Conservation (phyloP, 2,329 filamentous ascomycete genomes). For the Orbilia ellipsospora region DNA sequence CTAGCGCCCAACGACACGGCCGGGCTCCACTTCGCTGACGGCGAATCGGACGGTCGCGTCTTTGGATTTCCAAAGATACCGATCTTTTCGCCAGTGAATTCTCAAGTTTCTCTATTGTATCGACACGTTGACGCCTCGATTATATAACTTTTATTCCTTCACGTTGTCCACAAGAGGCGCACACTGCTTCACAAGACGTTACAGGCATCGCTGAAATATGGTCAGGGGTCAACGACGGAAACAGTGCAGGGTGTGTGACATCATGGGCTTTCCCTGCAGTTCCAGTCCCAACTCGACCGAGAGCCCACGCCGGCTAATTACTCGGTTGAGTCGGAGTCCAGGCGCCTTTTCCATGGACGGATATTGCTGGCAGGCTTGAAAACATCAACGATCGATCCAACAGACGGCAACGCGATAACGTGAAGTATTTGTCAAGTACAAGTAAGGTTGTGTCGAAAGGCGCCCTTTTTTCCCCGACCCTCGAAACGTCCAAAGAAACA, state of each 20-base stretch:
- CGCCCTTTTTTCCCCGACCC: constrained; percentile 2
- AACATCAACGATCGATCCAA: not conserved
- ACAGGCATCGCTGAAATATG: constrained; percentile 14
- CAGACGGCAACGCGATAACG: not conserved
- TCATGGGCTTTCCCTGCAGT: constrained; percentile 37
- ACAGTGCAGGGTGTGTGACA: constrained; percentile 24
- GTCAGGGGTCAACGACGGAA: constrained; percentile 21
- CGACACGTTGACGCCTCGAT: constrained; percentile 2
- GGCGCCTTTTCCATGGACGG: not conserved
- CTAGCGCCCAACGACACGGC: not conserved
- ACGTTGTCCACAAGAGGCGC: constrained; percentile 5
- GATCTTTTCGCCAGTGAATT: not conserved
- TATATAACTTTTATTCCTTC: not conserved
- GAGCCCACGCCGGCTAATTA: constrained; percentile 17
- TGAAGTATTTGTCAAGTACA: not conserved
- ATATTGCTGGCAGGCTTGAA: not conserved
- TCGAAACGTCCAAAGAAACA: constrained; percentile 18
- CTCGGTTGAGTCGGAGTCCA: not conserved
- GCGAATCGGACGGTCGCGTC: not conserved
- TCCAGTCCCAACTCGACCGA: constrained; percentile 21
- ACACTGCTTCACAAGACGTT: constrained; percentile 6
- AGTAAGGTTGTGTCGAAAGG: not conserved
- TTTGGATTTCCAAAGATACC: not conserved
- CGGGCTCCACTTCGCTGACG: not conserved
- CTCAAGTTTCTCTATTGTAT: not conserved